Conservation (phyloP, 768 basidiomycete genomes). For the Trametes meyenii region DNA sequence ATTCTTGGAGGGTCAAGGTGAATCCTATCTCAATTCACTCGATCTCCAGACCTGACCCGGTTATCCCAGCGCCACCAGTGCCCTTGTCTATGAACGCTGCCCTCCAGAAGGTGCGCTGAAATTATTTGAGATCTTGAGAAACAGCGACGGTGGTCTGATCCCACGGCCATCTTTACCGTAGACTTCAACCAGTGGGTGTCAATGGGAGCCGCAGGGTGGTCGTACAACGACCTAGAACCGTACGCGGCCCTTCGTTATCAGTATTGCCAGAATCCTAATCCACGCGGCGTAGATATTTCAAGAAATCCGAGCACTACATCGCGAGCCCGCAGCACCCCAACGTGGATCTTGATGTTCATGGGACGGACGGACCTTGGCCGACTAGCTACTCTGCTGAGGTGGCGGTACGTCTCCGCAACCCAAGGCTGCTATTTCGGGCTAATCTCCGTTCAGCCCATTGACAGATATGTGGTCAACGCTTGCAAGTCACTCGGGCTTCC, state of each 20-base stretch:
- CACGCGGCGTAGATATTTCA: slow-evolving; percentile 55
- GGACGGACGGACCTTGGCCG: neutral
- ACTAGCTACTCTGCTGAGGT: neutral
- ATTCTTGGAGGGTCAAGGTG: slow-evolving; percentile 30
- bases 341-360: slow-evolving; percentile 41
- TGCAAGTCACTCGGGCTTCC: slow-evolving; percentile 26
- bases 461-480: neutral
- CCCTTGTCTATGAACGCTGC: slow-evolving; percentile 39
- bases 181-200: slow-evolving; percentile 66
- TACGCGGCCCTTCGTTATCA: slow-evolving; percentile 24
- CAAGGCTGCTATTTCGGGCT: neutral
- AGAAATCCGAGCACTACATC: slow-evolving; percentile 58
- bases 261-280: neutral
- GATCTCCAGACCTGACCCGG: neutral
- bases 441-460: slow-evolving; percentile 48
- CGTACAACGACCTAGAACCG: slow-evolving; percentile 53
- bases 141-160: neutral
- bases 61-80: slow-evolving; percentile 50
- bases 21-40: neutral
- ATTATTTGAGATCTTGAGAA: neutral
- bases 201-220: slow-evolving; percentile 56
- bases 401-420: neutral
- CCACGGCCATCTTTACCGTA: slow-evolving; percentile 58
- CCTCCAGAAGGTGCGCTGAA: neutral
- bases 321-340: slow-evolving; percentile 47